Percentiles rank a stretch among this genome's conserved stretches.
phyloP scores from a whole-genome alignment of 2,329 filamentous ascomycete genomes.

The Calcarisporium arbuscula region DNA sequence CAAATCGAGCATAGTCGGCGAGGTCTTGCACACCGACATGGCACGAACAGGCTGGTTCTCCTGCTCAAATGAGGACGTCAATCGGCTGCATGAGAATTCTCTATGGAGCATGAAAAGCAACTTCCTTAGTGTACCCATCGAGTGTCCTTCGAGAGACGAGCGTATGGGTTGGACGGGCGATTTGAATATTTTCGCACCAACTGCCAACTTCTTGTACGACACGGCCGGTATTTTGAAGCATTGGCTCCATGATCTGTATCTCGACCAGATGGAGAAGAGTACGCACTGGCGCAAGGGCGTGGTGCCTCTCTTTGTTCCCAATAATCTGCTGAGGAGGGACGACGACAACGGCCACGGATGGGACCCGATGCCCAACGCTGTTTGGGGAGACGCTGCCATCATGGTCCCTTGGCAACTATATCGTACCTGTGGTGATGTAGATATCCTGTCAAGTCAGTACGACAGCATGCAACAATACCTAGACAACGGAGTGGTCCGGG shows the following conservation, averaged over 20 bases:
- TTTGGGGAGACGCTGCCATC: constrained; percentile 39
- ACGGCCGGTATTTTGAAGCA: constrained; percentile 40
- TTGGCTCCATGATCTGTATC: constrained; percentile 43
- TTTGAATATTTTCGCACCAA: constrained; percentile 41
- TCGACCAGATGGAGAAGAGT: no score
- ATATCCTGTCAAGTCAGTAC: constrained; percentile 30
- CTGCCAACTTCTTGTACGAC: constrained; percentile 48
- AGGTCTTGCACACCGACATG: constrained; percentile 46
- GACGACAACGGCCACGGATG: no score
- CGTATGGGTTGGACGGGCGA: constrained; percentile 49
- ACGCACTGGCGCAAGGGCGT: constrained; percentile 14
- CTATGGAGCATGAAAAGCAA: constrained; percentile 53
- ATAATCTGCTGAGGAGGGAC: no score
- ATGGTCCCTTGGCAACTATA: constrained; percentile 35
- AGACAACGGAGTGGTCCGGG: constrained; percentile 26
- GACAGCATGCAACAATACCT: constrained; percentile 34
- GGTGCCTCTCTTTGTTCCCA: constrained; percentile 24
- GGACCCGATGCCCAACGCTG: constrained; percentile 10
- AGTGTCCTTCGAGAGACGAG: constrained; percentile 52
- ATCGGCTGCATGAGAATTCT: constrained; percentile 48
- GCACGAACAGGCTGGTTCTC: constrained; percentile 41
- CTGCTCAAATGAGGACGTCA: constrained; percentile 45
- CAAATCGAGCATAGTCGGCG: constrained; percentile 15
- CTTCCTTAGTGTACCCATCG: constrained; percentile 50
- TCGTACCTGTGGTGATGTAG: constrained; percentile 28